Conservation (phyloP, 202 grass and related monocot species). For the Saccharum hybrid region DNA sequence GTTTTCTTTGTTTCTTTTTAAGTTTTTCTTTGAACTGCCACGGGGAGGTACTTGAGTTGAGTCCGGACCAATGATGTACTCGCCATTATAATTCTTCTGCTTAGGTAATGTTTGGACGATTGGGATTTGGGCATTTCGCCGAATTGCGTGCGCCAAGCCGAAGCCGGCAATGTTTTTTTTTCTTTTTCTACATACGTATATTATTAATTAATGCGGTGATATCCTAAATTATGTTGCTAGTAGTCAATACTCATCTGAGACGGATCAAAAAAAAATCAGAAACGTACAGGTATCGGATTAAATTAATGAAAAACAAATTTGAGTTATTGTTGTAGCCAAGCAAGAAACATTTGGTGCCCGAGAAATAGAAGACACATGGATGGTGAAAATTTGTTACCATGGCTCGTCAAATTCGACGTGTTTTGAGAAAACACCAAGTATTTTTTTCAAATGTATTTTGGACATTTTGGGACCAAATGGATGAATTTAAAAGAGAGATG, state of each 20-base stretch:
- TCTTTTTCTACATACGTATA: background rate
- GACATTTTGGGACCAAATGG: background rate
- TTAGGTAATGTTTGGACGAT: background rate
- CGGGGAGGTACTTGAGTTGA: background rate
- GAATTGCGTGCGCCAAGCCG: background rate
- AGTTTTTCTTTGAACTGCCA: background rate
- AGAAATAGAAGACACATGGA: background rate
- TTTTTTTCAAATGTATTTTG: background rate
- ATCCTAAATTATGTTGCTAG: background rate
- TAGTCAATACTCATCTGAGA: background rate
- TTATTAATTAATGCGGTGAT: background rate
- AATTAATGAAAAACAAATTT: background rate
- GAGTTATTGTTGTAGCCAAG: background rate
- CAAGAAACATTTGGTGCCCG: background rate
- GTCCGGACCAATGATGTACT: slow-evolving; percentile 17
- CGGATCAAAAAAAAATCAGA: background rate
- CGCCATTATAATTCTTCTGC: background rate
- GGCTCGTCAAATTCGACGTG: no score
- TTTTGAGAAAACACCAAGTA: no score
- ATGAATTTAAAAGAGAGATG: background rate
- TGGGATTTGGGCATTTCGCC: background rate
- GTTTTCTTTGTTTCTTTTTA: background rate
- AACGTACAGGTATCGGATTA: background rate
- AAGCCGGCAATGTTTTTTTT: background rate
- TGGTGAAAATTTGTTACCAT: background rate